Conservation (phyloP, 352 stramenopile species). For the Phytophthora multivora region DNA sequence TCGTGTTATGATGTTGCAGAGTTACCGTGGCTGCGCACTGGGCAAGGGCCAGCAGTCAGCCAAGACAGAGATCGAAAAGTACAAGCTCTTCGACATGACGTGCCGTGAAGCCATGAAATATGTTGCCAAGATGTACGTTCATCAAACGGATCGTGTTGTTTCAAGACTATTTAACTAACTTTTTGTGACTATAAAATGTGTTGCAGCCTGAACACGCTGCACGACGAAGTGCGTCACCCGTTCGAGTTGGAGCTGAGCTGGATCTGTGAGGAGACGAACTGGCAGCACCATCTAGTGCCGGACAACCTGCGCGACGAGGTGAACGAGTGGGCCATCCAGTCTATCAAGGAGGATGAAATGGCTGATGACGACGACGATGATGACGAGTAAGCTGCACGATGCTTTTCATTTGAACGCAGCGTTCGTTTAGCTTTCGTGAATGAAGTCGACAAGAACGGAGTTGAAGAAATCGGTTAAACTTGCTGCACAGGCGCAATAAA, state of each 20-base stretch:
- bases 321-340: slow-evolving; percentile 85
- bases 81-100: slow-evolving; percentile 94
- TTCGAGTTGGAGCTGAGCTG: slow-evolving; percentile 99
- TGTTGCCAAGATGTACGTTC: slow-evolving; percentile 96
- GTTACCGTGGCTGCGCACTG: slow-evolving; percentile 96
- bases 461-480: slow-evolving; percentile 17
- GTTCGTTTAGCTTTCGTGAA: background rate
- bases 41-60: slow-evolving; percentile 98
- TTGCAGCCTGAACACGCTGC: slow-evolving; percentile 92
- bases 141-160: background rate
- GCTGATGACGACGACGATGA: slow-evolving; percentile 88
- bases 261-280: slow-evolving; percentile 96
- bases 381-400: slow-evolving; percentile 43
- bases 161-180: background rate
- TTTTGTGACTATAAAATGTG: background rate
- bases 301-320: slow-evolving; percentile 86
- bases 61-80: slow-evolving; percentile 99
- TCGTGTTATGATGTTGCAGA: slow-evolving; percentile 52
- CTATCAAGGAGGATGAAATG: slow-evolving; percentile 90
- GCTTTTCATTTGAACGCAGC: slow-evolving; percentile 9
- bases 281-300: slow-evolving; percentile 95
- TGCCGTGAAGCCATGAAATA: slow-evolving; percentile 98
- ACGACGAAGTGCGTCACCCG: slow-evolving; percentile 97
- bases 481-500: slow-evolving; percentile 36
- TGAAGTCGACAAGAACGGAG: background rate